These are phyloP conservation scores for Nemania serpens DNA, from an alignment of 2,329 filamentous ascomycete species.

Conservation along the genomic window DNA sequence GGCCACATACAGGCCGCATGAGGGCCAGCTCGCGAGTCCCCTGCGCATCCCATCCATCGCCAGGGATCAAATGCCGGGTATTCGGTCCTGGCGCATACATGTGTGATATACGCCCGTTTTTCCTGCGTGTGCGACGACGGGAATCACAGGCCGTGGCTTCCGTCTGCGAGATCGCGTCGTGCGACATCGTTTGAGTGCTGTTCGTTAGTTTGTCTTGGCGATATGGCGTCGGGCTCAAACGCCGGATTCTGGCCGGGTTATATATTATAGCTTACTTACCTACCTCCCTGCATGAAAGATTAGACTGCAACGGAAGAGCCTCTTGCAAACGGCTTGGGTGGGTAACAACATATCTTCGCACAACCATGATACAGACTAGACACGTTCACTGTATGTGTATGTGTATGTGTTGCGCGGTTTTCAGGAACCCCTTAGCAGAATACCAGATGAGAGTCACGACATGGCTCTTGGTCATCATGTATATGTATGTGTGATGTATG, in stretches of 20 bases:
- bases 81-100: conserved; percentile 1
- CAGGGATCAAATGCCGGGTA: conserved; percentile 8
- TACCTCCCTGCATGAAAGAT: background rate
- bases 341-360: background rate
- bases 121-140: conserved; percentile 8
- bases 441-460: background rate
- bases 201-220: too few relatives aligned
- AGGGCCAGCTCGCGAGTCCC: background rate
- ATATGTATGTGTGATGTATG: background rate
- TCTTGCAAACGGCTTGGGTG: too few relatives aligned
- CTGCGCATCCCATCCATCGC: background rate
- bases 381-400: too few relatives aligned
- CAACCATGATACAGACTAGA: background rate
- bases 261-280: too few relatives aligned
- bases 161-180: conserved; percentile 26
- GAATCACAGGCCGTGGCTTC: conserved; percentile 6
- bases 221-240: background rate
- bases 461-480: conserved; percentile 1
- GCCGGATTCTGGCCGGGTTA: too few relatives aligned
- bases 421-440: conserved; percentile 1
- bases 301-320: background rate
- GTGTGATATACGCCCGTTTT: background rate
- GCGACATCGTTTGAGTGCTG: background rate
- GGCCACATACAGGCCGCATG: background rate
- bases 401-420: conserved; percentile 1